Percentiles rank a stretch among this genome's conserved stretches.
phyloP scores from a whole-genome alignment of 768 basidiomycete species.

The Erythrobasidium yunnanense region DNA sequence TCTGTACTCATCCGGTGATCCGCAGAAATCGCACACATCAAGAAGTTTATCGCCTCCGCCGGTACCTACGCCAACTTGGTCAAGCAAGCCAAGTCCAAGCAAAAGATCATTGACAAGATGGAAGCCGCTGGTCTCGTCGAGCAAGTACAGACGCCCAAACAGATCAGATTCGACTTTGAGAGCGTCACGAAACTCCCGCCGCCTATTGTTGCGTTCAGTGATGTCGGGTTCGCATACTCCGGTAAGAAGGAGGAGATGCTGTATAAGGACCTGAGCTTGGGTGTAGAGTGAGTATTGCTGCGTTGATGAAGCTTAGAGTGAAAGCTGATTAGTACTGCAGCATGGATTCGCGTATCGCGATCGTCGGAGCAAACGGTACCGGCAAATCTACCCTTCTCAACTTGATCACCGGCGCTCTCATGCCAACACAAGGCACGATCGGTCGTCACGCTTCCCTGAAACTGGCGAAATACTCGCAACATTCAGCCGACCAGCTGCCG shows the following conservation, averaged over 20 bases:
- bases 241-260: constrained; percentile 78
- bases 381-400: constrained; percentile 87
- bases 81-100: constrained; percentile 97
- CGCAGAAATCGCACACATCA: constrained; percentile 59
- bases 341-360: constrained; percentile 89
- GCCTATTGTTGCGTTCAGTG: constrained; percentile 90
- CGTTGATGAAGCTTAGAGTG: background rate
- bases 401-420: constrained; percentile 71
- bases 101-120: constrained; percentile 99
- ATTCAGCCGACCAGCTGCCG: constrained; percentile 94
- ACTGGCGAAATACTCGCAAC: constrained; percentile 89
- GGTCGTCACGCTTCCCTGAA: constrained; percentile 82
- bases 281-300: constrained; percentile 69
- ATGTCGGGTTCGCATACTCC: constrained; percentile 90
- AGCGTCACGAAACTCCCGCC: constrained; percentile 86
- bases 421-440: constrained; percentile 72
- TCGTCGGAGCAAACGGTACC: constrained; percentile 90
- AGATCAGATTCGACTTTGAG: constrained; percentile 88
- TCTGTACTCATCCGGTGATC: too few species aligned
- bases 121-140: constrained; percentile 95
- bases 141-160: constrained; percentile 64
- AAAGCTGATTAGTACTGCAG: constrained; percentile 42
- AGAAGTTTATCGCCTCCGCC: constrained; percentile 99
- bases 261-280: constrained; percentile 81
- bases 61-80: constrained; percentile 99